phyloP scores from a whole-genome alignment of 768 basidiomycete genomes.

The Lactarius quietus region DNA sequence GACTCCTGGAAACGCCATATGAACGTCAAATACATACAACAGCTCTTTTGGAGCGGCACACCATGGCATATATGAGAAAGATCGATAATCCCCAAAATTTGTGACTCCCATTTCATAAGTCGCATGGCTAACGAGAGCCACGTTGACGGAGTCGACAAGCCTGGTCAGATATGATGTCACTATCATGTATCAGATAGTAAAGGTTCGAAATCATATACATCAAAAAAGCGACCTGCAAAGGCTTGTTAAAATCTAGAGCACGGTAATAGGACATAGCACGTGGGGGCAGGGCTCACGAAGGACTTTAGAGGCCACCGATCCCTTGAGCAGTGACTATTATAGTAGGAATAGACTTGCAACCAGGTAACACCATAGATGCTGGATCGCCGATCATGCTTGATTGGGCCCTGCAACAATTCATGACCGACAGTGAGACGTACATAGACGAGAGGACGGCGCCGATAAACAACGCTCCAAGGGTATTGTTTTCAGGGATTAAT shows the following conservation, averaged over 20 bases:
- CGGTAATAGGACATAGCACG: not conserved
- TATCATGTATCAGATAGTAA: not conserved
- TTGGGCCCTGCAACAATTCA: not conserved
- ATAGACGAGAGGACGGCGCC: conserved; percentile 2
- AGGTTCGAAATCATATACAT: not conserved
- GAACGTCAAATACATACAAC: not conserved
- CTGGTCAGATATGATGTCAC: not conserved
- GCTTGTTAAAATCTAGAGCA: not conserved
- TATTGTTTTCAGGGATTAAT: not conserved
- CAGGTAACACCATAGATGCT: conserved; percentile 8
- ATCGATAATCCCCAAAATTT: not conserved
- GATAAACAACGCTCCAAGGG: not conserved
- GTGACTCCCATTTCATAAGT: not conserved
- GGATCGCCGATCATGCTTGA: not conserved
- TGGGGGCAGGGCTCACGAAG: not conserved
- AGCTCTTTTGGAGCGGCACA: not conserved
- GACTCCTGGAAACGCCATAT: not conserved
- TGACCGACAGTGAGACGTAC: not conserved
- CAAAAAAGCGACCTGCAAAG: conserved; percentile 10
- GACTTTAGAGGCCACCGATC: not conserved
- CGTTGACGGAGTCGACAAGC: not conserved
- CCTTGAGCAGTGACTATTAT: not conserved
- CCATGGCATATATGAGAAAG: not conserved
- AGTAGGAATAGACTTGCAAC: conserved; percentile 13
- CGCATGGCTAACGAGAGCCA: not conserved